Evolutionary conservation across 208 protist species (phyloP).

Genomic region (Leptomonas pyrrhocoris): DNA sequence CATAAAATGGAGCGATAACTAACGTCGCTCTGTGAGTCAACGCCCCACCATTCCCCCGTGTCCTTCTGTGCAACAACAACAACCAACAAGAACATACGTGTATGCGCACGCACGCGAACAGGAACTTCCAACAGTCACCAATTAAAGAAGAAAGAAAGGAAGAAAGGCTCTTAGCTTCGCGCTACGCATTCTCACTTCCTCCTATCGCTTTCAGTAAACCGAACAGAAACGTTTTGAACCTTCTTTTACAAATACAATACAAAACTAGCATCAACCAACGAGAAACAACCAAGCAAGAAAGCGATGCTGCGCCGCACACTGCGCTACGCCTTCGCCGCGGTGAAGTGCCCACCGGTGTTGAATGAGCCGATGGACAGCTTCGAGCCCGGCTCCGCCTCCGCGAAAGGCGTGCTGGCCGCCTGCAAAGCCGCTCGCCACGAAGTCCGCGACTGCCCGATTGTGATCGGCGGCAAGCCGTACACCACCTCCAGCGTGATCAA

Average conservation of each 20-base stretch:
- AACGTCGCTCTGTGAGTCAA: too few species aligned
- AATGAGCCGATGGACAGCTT: slow-evolving; percentile 92
- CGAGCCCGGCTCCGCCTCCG: slow-evolving; percentile 71
- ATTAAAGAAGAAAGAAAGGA: too few species aligned
- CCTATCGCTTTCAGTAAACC: background rate
- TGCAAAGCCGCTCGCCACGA: slow-evolving; percentile 60
- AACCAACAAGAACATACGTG: too few species aligned
- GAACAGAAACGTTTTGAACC: background rate
- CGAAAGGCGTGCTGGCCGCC: slow-evolving; percentile 63
- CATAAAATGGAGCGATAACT: too few species aligned
- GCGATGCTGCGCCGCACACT: slow-evolving; percentile 82
- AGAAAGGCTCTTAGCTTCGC: too few species aligned
- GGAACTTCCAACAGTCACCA: too few species aligned
- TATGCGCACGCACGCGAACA: too few species aligned
- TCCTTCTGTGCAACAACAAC: too few species aligned
- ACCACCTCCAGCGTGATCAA: slow-evolving; percentile 70
- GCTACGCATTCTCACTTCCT: background rate
- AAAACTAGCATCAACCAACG: slow-evolving; percentile 4
- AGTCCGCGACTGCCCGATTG: slow-evolving; percentile 86
- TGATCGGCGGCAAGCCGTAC: slow-evolving; percentile 91
- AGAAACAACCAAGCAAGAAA: slow-evolving; percentile 6
- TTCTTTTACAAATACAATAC: too few species aligned
- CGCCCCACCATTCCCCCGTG: too few species aligned
- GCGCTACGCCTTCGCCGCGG: slow-evolving; percentile 55
- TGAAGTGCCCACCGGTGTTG: slow-evolving; percentile 66